These are phyloP conservation scores for Naganishia albida DNA, from an alignment of 1,284 basidiomycete species.

Conservation along the genomic window DNA sequence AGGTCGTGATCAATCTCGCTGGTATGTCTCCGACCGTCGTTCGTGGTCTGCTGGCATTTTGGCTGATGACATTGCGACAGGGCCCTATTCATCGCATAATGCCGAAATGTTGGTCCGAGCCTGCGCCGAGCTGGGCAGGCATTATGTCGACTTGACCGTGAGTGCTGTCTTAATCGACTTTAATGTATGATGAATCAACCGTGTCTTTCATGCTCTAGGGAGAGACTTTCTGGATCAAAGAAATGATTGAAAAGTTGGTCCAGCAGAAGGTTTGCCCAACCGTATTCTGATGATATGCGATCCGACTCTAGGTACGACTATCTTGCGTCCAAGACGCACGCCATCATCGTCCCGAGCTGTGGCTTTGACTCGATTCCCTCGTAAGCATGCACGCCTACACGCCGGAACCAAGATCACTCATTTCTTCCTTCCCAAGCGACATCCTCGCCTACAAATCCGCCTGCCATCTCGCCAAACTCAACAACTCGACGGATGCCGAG, in stretches of 20 bases:
- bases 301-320: slow-evolving; percentile 59
- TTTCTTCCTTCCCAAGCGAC: slow-evolving; percentile 53
- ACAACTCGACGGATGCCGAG: slow-evolving; percentile 55
- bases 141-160: slow-evolving; percentile 65
- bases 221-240: slow-evolving; percentile 61
- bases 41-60: slow-evolving; percentile 11
- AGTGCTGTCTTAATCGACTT: slow-evolving; percentile 5
- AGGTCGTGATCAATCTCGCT: slow-evolving; percentile 48
- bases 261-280: background rate
- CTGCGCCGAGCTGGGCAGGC: slow-evolving; percentile 60
- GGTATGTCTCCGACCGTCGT: slow-evolving; percentile 38
- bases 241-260: slow-evolving; percentile 58
- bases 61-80: slow-evolving; percentile 22
- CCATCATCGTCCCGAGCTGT: slow-evolving; percentile 69
- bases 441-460: slow-evolving; percentile 62
- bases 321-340: slow-evolving; percentile 64
- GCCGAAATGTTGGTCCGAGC: slow-evolving; percentile 47
- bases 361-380: slow-evolving; percentile 74
- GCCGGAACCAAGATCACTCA: background rate
- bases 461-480: slow-evolving; percentile 38
- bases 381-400: slow-evolving; percentile 48
- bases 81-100: slow-evolving; percentile 24
- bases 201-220: slow-evolving; percentile 41
- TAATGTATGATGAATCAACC: background rate
- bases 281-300: slow-evolving; percentile 16